These are phyloP conservation scores for Olyra latifolia DNA, from an alignment of 176 grass and related monocot species.

Conservation along the genomic window DNA sequence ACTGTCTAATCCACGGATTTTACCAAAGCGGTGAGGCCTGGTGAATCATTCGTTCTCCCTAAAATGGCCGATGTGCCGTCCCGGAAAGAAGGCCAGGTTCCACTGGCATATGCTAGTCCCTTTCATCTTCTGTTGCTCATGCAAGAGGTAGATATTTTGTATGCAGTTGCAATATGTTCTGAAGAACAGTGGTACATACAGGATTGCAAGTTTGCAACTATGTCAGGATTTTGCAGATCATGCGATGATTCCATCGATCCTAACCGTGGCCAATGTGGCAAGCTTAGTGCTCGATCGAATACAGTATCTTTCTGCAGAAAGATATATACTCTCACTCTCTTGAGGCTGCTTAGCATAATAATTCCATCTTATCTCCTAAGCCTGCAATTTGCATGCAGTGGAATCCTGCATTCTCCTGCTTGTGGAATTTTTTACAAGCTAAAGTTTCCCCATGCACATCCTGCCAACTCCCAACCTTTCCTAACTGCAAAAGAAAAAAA, in stretches of 20 bases:
- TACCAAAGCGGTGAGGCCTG: neutral
- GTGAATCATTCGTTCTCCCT: slow-evolving; percentile 5
- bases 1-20: slow-evolving; percentile 11
- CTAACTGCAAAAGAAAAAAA: neutral
- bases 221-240: slow-evolving; percentile 7
- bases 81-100: neutral
- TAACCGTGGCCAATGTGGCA: slow-evolving; percentile 13
- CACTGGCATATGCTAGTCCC: neutral
- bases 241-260: neutral
- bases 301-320: slow-evolving; percentile 18
- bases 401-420: neutral
- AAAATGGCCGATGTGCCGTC: neutral
- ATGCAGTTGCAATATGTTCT: neutral
- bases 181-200: slow-evolving; percentile 19
- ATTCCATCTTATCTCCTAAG: slow-evolving; percentile 21
- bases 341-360: slow-evolving; percentile 5
- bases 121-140: neutral
- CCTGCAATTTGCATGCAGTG: neutral
- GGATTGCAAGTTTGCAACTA: neutral
- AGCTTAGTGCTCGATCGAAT: neutral
- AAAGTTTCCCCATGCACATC: neutral
- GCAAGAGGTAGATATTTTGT: neutral
- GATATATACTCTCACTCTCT: slow-evolving; percentile 9
- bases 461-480: neutral
- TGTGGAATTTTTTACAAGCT: neutral